Base-by-base conservation (phyloP, 225 moss, liverwort and hornwort genomes). In the Rhytidiadelphus loreus region DNA sequence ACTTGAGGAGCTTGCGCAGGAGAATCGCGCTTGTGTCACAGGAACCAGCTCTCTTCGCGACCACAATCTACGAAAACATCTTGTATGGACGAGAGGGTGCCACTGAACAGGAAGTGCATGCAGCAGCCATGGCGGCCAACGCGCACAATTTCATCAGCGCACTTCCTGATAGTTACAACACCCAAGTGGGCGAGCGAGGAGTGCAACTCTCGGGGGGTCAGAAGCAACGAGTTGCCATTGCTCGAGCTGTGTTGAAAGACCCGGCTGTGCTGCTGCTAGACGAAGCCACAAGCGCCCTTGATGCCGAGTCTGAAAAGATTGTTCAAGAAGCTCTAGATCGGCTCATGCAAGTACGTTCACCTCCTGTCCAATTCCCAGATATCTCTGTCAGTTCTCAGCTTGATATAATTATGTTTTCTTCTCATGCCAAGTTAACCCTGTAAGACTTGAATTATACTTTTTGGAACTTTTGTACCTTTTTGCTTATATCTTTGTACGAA, bases 171-270 rank as follows among this genome's bases (percentile, higher is more conserved):
- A 86, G 93, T 41, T 94, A 92, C 85, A 35, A 87, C 20, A 92
- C 92, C 46, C 86, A 90, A 43, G 93, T 90, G 35, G 93, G 93
- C 7, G 90, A 92, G 85, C 87, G 91, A 44, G 93, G 92, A 33
- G 68, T 94, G 21, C 93, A 94, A 48, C 86, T 94, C 33, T 94
- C 92, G 5, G 92, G 91, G 13, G 93, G 93, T 20, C 93, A 94
- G 86, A 94, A 92, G 86, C 93, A 94, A 63, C 90, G 93, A 13
- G 83, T 94, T 2, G 89, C 93, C 24, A 94, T 94, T 65, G 93
- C 93, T 52, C 81, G 93, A 23, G 93, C 93, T 6, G 88, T 94
- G 30, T n/a, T 94, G 86, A 92, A 92, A 65, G 69, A 90, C 26
- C 93, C 93, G 9, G 37, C 89, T 16, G 88, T 94, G 64, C 83